Conservation (phyloP, 257 asterid species). For the Solanum sparsipilum region DNA sequence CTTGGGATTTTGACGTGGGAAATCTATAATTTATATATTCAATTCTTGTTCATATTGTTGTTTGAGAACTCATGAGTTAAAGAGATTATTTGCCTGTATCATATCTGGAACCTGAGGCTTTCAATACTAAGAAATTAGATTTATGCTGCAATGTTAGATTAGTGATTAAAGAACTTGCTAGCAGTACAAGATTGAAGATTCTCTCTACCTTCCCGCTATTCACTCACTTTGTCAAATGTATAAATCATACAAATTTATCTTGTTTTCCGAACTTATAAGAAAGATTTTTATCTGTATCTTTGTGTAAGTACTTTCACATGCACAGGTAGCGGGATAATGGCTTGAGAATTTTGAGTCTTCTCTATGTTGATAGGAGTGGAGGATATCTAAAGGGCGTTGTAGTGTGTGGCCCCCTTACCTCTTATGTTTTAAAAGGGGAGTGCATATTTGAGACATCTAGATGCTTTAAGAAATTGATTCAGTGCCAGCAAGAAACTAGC, state of each 20-base stretch:
- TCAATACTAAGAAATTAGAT: not conserved
- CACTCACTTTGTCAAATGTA: not conserved
- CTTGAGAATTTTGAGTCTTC: not conserved
- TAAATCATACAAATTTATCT: not conserved
- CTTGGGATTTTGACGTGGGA: not conserved
- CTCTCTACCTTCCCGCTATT: not conserved
- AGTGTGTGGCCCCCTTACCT: not conserved
- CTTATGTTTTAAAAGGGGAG: not conserved
- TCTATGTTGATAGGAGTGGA: not conserved
- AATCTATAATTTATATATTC: not conserved
- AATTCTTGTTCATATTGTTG: not conserved
- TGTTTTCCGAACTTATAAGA: not conserved
- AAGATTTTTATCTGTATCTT: not conserved
- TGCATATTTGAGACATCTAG: not conserved
- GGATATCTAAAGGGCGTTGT: not conserved
- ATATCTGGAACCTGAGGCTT: not conserved
- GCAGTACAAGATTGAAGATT: not conserved
- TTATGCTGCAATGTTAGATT: not conserved
- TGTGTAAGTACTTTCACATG: not conserved
- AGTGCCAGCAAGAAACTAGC: not conserved
- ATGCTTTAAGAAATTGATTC: not conserved
- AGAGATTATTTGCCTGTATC: not conserved
- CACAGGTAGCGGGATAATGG: not conserved
- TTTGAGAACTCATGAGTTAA: not conserved
- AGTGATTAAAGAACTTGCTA: not conserved